Evolutionary conservation across 1,139 yeast genomes (phyloP), one percentile per base, ranked within the genome.

Genomic region (Suhomyces anneliseae): DNA sequence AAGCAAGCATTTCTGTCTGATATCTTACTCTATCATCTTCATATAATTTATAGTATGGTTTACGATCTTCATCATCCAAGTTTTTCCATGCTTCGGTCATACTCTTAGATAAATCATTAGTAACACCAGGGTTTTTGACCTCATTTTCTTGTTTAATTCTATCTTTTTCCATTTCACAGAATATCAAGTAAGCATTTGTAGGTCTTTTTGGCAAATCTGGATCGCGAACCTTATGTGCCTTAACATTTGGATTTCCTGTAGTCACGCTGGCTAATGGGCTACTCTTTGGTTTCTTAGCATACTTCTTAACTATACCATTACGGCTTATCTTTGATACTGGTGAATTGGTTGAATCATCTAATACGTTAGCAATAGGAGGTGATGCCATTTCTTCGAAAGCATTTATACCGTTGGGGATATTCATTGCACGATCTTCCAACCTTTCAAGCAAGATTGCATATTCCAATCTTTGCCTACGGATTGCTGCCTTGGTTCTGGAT

Each of bases 191-290:
- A 8, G 97, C 96, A 65, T 90, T 90, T 6, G 95, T 87, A 12
- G 97, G 96, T 57, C 95, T 77, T 58, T 88, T 88, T 12, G 97
- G 97, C 59, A 86, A 78, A 55, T 83, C 85, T 4, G 96, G 96
- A 63, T 88, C 96, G 58, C 90, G 79, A 27, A 71, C 61, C 51
- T 72, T 70, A 45, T 56, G 67, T 38, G 61, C 60, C 50, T 64
- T 68, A 38, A 56, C 58, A 7, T 39, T 29, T 6, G 43, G 11
- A 50, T 61, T 64, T 11, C 46, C 39, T 19, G 35, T 34, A 42
- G 43, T 27, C 8, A 44, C 38, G 11, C 42, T 34, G 24, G 53
- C 47, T 29, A 47, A 44, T 0, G 54, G 49, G 27, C 52, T 52
- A 10, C 45, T 44, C 38, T 54, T 56, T 7, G 50, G 38, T 36